Conservation (phyloP, 768 basidiomycete genomes). For the Serendipita sp. region DNA sequence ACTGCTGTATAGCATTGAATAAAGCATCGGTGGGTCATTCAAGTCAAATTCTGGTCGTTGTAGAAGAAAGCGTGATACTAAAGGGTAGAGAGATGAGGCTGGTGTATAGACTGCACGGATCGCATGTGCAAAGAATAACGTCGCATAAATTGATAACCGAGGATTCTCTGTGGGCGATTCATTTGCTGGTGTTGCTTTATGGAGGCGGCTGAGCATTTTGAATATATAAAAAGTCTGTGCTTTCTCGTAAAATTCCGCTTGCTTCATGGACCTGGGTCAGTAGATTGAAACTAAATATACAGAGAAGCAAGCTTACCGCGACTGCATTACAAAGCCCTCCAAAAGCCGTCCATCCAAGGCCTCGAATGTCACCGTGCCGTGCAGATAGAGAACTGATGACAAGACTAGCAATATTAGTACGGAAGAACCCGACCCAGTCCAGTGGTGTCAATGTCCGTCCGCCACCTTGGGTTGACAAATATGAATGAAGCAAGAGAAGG, state of each 20-base stretch:
- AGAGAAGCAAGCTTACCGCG: conserved; percentile 30
- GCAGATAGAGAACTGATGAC: conserved; percentile 58
- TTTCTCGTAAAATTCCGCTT: conserved; percentile 59
- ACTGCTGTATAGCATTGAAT: conserved; percentile 69
- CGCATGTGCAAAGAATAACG: conserved; percentile 70
- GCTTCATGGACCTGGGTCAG: conserved; percentile 15
- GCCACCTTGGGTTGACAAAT: conserved; percentile 33
- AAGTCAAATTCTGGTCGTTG: conserved; percentile 72
- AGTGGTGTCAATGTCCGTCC: conserved; percentile 36
- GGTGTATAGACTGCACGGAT: conserved; percentile 74
- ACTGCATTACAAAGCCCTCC: conserved; percentile 42
- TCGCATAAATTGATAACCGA: conserved; percentile 60
- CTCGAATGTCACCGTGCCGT: conserved; percentile 40
- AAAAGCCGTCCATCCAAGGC: conserved; percentile 43
- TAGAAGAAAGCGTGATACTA: conserved; percentile 72
- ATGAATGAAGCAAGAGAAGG: conserved; percentile 44
- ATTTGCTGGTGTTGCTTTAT: conserved; percentile 15
- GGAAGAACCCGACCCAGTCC: conserved; percentile 75
- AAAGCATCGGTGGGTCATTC: conserved; percentile 80
- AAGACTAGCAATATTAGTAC: conserved; percentile 62
- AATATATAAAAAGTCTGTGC: conserved; percentile 59
- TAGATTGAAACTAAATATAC: not conserved
- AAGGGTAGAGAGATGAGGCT: conserved; percentile 72
- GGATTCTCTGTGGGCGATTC: conserved; percentile 16
- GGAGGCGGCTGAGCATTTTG: conserved; percentile 39